Conservation (phyloP, 345 rosid genomes). For the Gynandropsis gynandra region DNA sequence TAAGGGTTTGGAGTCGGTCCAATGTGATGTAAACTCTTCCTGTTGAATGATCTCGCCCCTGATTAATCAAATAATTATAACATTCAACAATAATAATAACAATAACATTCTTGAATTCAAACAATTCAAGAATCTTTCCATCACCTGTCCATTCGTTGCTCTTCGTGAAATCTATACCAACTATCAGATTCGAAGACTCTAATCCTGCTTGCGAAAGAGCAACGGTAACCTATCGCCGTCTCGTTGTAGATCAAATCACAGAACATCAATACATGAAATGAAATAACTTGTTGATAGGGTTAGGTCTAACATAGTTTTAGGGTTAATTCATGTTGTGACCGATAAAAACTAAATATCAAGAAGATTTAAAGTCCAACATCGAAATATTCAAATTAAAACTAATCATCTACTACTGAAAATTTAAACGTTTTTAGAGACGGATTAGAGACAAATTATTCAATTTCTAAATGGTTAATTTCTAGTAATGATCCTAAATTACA, state of each 20-base stretch:
- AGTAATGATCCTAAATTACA: too few species aligned
- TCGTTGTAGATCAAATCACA: neutral
- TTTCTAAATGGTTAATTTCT: too few species aligned
- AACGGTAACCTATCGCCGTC: conserved; percentile 54
- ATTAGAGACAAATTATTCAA: too few species aligned
- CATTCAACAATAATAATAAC: neutral
- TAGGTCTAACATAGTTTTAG: too few species aligned
- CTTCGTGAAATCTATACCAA: conserved; percentile 92
- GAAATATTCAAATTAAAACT: too few species aligned
- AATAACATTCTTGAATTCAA: neutral
- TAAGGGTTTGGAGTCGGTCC: conserved; percentile 58
- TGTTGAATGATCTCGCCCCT: conserved; percentile 70
- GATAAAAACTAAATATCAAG: too few species aligned
- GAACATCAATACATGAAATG: too few species aligned
- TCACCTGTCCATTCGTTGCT: conserved; percentile 98
- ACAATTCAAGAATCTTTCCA: conserved; percentile 3
- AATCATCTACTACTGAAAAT: too few species aligned
- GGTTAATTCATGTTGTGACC: too few species aligned
- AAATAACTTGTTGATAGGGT: too few species aligned
- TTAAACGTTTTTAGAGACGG: neutral
- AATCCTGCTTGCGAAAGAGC: conserved; percentile 80
- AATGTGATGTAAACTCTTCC: conserved; percentile 56
- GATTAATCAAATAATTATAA: conserved; percentile 13
- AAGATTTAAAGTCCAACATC: too few species aligned
- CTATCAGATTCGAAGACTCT: conserved; percentile 92